Evolutionary conservation across 768 basidiomycete genomes (phyloP).

Genomic region (Lentinula sp.): DNA sequence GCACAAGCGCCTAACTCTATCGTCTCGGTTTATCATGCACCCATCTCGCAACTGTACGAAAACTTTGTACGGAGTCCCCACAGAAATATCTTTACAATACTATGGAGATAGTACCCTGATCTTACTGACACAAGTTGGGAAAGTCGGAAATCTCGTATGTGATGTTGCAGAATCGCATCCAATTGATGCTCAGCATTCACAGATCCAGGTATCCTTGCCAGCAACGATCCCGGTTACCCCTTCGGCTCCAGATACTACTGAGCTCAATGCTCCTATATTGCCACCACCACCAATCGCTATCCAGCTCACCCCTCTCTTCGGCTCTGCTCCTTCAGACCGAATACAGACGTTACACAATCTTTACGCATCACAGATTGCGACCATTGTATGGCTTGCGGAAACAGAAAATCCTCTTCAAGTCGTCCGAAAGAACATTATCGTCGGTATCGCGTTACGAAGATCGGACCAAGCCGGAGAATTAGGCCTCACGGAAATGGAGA

Average conservation of each 20-base stretch:
- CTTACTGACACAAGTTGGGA: constrained; percentile 86
- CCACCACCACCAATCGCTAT: constrained; percentile 68
- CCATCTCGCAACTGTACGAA: constrained; percentile 46
- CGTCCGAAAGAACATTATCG: constrained; percentile 55
- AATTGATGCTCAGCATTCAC: constrained; percentile 10
- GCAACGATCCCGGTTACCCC: constrained; percentile 48
- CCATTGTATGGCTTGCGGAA: constrained; percentile 66
- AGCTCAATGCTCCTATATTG: constrained; percentile 30
- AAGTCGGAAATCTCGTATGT: constrained; percentile 81
- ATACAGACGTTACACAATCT: constrained; percentile 69
- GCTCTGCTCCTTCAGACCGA: constrained; percentile 63
- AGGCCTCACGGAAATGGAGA: constrained; percentile 32
- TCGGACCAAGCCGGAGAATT: constrained; percentile 19
- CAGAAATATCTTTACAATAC: constrained; percentile 72
- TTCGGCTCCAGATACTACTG: constrained; percentile 27
- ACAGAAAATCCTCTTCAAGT: constrained; percentile 31
- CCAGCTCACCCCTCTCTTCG: constrained; percentile 73
- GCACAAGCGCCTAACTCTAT: background rate
- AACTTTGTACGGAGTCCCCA: constrained; percentile 49
- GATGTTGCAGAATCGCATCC: constrained; percentile 2
- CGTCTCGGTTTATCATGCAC: constrained; percentile 20
- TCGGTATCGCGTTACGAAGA: constrained; percentile 66
- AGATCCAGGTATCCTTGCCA: constrained; percentile 83
- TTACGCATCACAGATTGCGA: constrained; percentile 84
- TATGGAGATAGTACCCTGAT: constrained; percentile 80